These are phyloP conservation scores for Zygosaccharomyces pseudorouxii DNA, from an alignment of 805 yeast species.

Conservation along the genomic window DNA sequence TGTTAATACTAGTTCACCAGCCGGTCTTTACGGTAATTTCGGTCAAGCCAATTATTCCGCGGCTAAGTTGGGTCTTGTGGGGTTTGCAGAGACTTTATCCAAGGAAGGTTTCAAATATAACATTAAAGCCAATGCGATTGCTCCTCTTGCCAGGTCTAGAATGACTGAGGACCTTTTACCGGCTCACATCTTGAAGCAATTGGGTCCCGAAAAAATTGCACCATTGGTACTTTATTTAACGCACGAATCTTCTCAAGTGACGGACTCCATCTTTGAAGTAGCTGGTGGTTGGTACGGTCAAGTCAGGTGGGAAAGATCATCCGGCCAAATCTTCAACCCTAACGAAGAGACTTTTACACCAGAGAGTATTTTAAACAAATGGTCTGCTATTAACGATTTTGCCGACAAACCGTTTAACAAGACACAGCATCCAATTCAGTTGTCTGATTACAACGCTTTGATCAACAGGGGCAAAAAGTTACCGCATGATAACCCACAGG, in stretches of 20 bases:
- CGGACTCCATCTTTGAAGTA: constrained; percentile 79
- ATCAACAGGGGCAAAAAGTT: constrained; percentile 48
- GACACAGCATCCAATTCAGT: constrained; percentile 62
- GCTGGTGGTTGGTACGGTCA: constrained; percentile 94
- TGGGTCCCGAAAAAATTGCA: constrained; percentile 86
- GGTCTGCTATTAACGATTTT: constrained; percentile 60
- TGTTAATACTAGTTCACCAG: constrained; percentile 93
- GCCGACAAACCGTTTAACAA: constrained; percentile 51
- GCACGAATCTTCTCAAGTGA: constrained; percentile 57
- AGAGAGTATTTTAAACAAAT: constrained; percentile 68
- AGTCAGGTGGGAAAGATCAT: constrained; percentile 90
- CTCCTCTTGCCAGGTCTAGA: constrained; percentile 92
- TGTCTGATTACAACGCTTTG: constrained; percentile 65
- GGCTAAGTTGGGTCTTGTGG: constrained; percentile 85
- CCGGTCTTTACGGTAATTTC: constrained; percentile 93
- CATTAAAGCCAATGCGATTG: constrained; percentile 80
- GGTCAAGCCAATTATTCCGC: constrained; percentile 96
- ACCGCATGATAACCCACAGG: constrained; percentile 53
- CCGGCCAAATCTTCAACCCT: constrained; percentile 80
- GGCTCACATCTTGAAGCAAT: constrained; percentile 70
- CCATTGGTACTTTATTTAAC: constrained; percentile 81
- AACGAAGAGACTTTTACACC: constrained; percentile 69
- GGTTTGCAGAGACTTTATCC: constrained; percentile 89
- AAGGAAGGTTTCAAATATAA: constrained; percentile 87
- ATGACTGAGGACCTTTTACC: constrained; percentile 93